Conservation (phyloP, 2,329 filamentous ascomycete genomes). For the Diplodia sapinea region DNA sequence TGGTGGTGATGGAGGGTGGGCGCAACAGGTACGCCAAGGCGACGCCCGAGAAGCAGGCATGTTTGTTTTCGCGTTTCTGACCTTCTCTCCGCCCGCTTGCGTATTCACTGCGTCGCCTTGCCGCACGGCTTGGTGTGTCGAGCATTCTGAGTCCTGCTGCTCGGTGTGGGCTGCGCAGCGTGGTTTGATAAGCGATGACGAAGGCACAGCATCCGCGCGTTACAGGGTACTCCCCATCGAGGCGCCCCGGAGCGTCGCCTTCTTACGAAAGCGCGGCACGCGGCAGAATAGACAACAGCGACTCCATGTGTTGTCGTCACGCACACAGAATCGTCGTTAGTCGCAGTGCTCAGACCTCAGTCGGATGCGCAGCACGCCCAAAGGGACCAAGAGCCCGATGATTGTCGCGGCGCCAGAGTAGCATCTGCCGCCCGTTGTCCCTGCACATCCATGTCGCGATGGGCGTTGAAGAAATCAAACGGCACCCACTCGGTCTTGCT, state of each 20-base stretch:
- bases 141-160: background rate
- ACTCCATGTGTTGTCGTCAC: slow-evolving; percentile 18
- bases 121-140: background rate
- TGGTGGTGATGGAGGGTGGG: background rate
- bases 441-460: slow-evolving; percentile 10
- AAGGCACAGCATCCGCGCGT: slow-evolving; percentile 6
- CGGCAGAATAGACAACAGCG: slow-evolving; percentile 8
- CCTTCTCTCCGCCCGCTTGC: background rate
- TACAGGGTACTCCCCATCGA: background rate
- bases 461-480: slow-evolving; percentile 20
- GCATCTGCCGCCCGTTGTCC: background rate
- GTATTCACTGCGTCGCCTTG: no score
- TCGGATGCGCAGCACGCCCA: slow-evolving; percentile 3
- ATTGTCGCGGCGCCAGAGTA: slow-evolving; percentile 8
- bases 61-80: background rate
- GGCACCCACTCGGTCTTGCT: slow-evolving; percentile 7
- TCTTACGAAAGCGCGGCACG: background rate
- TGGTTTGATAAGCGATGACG: slow-evolving; percentile 21
- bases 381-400: background rate
- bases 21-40: slow-evolving; percentile 12
- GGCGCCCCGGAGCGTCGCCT: background rate
- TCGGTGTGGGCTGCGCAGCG: slow-evolving; percentile 6
- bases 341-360: background rate
- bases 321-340: background rate
- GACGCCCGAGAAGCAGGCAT: background rate